Evolutionary conservation across 768 basidiomycete species (phyloP).

Genomic region (Punctularia strigosozonata): DNA sequence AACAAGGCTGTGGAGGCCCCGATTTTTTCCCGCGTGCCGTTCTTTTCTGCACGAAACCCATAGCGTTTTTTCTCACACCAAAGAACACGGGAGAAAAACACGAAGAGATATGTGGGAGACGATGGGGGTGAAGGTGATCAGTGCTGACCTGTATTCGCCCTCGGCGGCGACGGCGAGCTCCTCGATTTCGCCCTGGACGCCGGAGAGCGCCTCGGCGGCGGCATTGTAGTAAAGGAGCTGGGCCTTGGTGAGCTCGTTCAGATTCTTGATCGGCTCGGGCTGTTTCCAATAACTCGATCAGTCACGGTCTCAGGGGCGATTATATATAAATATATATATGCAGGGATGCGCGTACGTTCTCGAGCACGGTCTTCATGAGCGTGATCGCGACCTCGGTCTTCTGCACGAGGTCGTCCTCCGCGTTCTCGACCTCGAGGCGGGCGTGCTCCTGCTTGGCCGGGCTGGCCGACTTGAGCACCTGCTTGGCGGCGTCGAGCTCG

Average conservation of each 20-base stretch:
- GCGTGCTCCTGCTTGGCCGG: slow-evolving; percentile 85
- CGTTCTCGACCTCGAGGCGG: slow-evolving; percentile 83
- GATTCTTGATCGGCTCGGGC: slow-evolving; percentile 94
- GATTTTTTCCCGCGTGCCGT: no score
- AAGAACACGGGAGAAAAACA: no score
- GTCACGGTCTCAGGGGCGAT: no score
- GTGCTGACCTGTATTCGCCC: slow-evolving; percentile 94
- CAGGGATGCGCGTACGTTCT: slow-evolving; percentile 80
- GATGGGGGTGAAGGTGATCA: no score
- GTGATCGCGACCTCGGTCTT: slow-evolving; percentile 97
- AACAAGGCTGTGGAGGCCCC: no score
- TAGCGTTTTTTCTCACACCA: no score
- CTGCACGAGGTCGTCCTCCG: slow-evolving; percentile 92
- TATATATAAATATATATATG: no score
- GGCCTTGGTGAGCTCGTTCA: slow-evolving; percentile 56
- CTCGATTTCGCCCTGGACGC: slow-evolving; percentile 84
- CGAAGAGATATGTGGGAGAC: no score
- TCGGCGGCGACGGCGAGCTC: slow-evolving; percentile 89
- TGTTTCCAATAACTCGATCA: no score
- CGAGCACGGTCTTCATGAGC: slow-evolving; percentile 95
- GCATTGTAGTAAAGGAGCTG: slow-evolving; percentile 62
- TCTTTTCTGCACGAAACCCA: no score
- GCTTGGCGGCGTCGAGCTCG: slow-evolving; percentile 87
- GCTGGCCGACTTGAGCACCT: slow-evolving; percentile 70
- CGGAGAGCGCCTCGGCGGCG: slow-evolving; percentile 72